phyloP scores from a whole-genome alignment of 495 filamentous ascomycete genomes.

The Neohortaea acidophila region DNA sequence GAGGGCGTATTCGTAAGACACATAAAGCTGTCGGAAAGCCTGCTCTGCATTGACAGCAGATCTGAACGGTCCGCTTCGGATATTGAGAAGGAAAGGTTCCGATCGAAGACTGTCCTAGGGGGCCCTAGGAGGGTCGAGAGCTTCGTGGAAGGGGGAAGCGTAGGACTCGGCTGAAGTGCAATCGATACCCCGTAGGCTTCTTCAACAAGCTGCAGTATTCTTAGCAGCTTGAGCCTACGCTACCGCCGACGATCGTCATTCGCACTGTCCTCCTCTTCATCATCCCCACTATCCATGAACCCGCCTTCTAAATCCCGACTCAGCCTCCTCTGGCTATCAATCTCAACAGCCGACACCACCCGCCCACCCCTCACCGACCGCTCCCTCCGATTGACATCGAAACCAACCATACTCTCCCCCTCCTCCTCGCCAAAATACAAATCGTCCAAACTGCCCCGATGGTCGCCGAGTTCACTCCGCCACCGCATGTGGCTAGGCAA shows the following conservation, averaged over 20 bases:
- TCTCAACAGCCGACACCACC: constrained; percentile 26
- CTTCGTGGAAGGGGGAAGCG: not conserved
- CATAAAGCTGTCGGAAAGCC: too few species aligned
- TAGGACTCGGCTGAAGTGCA: too few species aligned
- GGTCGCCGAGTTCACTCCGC: constrained; percentile 29
- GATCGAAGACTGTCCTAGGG: not conserved
- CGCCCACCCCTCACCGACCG: constrained; percentile 37
- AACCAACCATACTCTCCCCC: constrained; percentile 48
- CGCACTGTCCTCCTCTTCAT: constrained; percentile 47
- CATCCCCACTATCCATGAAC: constrained; percentile 69
- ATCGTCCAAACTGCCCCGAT: constrained; percentile 35
- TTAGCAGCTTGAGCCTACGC: not conserved
- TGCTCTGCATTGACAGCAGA: too few species aligned
- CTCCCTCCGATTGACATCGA: constrained; percentile 36
- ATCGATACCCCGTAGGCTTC: too few species aligned
- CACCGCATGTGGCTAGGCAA: constrained; percentile 25
- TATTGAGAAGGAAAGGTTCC: too few species aligned
- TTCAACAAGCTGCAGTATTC: not conserved
- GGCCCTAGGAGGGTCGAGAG: not conserved
- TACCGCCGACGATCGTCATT: constrained; percentile 8
- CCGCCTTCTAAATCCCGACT: constrained; percentile 74
- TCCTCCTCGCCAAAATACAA: constrained; percentile 56
- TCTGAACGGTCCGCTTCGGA: too few species aligned
- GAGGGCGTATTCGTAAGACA: too few species aligned
- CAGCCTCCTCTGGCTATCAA: constrained; percentile 39